Conservation (phyloP, 805 yeast genomes). For the Lipomyces orientalis region DNA sequence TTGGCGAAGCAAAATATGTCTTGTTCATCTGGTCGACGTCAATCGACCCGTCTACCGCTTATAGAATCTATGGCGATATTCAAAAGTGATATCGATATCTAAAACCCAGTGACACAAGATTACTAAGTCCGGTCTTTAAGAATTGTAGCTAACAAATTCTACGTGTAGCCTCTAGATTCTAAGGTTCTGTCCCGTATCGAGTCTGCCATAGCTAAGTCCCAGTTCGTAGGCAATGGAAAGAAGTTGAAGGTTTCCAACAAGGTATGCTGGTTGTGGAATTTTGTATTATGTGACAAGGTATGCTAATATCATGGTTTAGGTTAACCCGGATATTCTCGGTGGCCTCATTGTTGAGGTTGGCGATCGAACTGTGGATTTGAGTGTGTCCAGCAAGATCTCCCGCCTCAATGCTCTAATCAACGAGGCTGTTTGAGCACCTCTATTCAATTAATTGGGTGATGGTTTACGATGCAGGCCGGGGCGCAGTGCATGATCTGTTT, state of each 20-base stretch:
- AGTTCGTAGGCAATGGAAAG: conserved; percentile 83
- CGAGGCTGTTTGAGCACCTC: conserved; percentile 69
- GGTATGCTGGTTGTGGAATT: conserved; percentile 41
- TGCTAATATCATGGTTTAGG: conserved; percentile 8
- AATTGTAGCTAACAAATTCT: not conserved
- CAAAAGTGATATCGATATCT: not conserved
- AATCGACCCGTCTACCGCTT: not conserved
- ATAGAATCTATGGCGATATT: not conserved
- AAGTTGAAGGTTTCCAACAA: conserved; percentile 81
- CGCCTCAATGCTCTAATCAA: conserved; percentile 86
- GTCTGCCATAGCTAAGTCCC: conserved; percentile 75
- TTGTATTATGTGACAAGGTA: not conserved
- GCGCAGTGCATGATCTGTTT: not conserved
- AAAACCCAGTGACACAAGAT: not conserved
- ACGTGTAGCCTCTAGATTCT: conserved; percentile 67
- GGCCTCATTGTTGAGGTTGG: conserved; percentile 96
- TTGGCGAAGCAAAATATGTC: not conserved
- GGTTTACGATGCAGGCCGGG: not conserved
- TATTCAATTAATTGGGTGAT: not conserved
- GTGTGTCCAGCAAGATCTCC: conserved; percentile 81
- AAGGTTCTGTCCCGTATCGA: conserved; percentile 79
- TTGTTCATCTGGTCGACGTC: no score
- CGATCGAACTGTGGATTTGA: conserved; percentile 94
- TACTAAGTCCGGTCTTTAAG: not conserved
- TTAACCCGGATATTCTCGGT: conserved; percentile 91